Conservation (phyloP, 2,329 filamentous ascomycete species). For the Neocucurbitaria cava region DNA sequence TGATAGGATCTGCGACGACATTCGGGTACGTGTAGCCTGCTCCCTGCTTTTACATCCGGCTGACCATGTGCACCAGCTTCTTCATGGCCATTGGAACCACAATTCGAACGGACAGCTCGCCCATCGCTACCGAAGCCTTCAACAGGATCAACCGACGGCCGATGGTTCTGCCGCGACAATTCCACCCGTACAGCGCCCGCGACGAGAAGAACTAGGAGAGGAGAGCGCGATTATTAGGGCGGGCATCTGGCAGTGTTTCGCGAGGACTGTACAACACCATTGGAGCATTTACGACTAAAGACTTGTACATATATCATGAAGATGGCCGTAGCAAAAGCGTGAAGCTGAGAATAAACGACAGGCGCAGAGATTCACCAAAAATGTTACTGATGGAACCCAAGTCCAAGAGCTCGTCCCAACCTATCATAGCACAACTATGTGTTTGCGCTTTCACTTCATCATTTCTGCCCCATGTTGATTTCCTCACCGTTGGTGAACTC, state of each 20-base stretch:
- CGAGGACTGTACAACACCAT: constrained; percentile 25
- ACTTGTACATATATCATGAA: constrained; percentile 18
- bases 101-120: constrained; percentile 88
- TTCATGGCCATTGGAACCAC: constrained; percentile 99
- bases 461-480: neutral
- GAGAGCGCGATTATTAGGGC: neutral
- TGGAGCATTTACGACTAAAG: constrained; percentile 8
- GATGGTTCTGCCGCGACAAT: constrained; percentile 65
- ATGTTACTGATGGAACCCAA: too few species aligned
- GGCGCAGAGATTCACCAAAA: neutral
- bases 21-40: constrained; percentile 74
- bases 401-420: neutral
- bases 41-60: neutral
- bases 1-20: constrained; percentile 91
- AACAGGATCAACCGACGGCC: constrained; percentile 73
- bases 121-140: constrained; percentile 77
- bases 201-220: constrained; percentile 37
- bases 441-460: neutral
- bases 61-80: constrained; percentile 63
- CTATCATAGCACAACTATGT: neutral
- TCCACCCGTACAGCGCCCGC: constrained; percentile 33
- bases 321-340: neutral
- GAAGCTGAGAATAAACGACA: neutral
- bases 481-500: neutral
- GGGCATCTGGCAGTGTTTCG: constrained; percentile 1